Evolutionary conservation across 1,284 basidiomycete species (phyloP).

Genomic region (Termitomyces sp.): DNA sequence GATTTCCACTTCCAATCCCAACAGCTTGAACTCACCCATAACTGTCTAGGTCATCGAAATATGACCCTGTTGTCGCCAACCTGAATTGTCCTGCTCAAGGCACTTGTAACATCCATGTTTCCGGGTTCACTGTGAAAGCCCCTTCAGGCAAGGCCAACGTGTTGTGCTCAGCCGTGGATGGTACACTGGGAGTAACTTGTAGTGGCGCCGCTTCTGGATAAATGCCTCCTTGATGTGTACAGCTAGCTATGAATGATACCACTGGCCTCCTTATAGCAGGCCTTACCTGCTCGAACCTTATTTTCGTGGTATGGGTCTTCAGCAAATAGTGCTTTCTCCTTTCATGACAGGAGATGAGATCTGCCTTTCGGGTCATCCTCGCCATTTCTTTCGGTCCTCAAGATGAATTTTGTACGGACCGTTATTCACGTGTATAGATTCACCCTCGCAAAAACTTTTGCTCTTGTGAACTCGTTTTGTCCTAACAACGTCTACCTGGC

Average conservation of each 20-base stretch:
- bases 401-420: background rate
- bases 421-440: background rate
- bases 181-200: slow-evolving; percentile 22
- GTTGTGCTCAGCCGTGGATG: slow-evolving; percentile 26
- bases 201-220: slow-evolving; percentile 24
- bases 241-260: background rate
- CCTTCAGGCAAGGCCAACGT: slow-evolving; percentile 24
- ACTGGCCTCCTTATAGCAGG: no score
- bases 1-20: background rate
- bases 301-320: background rate
- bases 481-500: background rate
- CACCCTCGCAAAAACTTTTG: background rate
- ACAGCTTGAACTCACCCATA: background rate
- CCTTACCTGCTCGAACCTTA: no score
- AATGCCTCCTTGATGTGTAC: background rate
- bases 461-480: background rate
- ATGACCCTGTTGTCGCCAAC: slow-evolving; percentile 24
- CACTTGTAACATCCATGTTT: slow-evolving; percentile 25
- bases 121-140: slow-evolving; percentile 22
- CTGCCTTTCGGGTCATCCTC: no score
- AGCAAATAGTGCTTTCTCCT: background rate
- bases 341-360: background rate
- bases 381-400: background rate
- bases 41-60: slow-evolving; percentile 19
- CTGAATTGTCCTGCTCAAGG: slow-evolving; percentile 24